phyloP scores from a whole-genome alignment of 768 basidiomycete genomes.

The Roridomyces roridus region DNA sequence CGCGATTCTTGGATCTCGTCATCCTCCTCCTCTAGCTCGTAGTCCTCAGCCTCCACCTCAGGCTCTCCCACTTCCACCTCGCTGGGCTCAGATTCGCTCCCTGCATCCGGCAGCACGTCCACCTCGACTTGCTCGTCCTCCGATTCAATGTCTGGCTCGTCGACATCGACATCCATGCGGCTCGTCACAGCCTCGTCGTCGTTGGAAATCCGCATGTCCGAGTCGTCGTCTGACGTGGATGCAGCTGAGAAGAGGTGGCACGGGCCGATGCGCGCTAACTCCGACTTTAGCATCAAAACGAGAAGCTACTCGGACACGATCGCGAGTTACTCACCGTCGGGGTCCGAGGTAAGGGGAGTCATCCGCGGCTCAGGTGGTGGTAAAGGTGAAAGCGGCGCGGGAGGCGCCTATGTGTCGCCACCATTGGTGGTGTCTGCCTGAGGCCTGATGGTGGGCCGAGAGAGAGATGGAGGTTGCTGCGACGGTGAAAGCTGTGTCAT shows the following conservation, averaged over 20 bases:
- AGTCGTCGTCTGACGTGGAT: conserved; percentile 22
- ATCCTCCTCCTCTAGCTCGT: conserved; percentile 26
- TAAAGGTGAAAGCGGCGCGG: too few species aligned
- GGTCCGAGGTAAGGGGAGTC: too few species aligned
- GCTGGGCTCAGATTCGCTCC: conserved; percentile 22
- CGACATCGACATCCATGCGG: conserved; percentile 17
- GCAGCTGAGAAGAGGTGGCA: conserved; percentile 12
- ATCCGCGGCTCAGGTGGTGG: too few species aligned
- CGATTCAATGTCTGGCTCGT: conserved; percentile 9
- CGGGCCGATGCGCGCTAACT: conserved; percentile 20
- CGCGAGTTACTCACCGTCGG: background rate
- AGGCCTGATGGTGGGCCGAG: too few species aligned
- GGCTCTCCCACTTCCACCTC: conserved; percentile 15
- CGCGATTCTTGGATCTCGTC: conserved; percentile 24
- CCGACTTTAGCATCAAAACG: conserved; percentile 22
- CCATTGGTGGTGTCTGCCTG: too few species aligned
- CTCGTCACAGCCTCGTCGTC: background rate
- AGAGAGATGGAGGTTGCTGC: too few species aligned
- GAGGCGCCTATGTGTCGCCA: too few species aligned
- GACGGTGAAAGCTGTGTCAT: too few species aligned
- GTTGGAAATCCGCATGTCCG: conserved; percentile 21
- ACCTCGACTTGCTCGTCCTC: conserved; percentile 23
- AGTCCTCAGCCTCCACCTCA: conserved; percentile 21
- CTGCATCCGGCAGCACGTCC: conserved; percentile 18
- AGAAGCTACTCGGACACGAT: background rate